Base-by-base conservation (phyloP, 306 rosid species). In the Purshia tridentata region DNA sequence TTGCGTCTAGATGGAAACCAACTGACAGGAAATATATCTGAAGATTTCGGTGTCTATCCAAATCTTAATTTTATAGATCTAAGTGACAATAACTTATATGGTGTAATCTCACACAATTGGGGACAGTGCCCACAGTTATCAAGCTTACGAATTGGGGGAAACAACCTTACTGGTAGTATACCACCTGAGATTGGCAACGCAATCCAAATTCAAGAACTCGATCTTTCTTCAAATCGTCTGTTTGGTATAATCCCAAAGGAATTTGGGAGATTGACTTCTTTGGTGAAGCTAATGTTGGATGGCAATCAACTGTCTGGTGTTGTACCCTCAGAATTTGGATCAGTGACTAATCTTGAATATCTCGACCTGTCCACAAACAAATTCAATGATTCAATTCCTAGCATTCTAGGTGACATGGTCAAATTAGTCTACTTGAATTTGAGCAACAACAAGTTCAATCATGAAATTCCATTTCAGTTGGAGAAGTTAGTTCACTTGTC, bases 21-120 rank as follows among this genome's bases (percentile, higher is more conserved):
- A 13, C 72, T 83, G n/a, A 11, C 5, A 16, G 87, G 77, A 9
- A 69, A 83, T 18, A 8, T 83, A 63, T 76, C 81, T 1, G 77
- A 77, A 80, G 84, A 61, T 20, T 83, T 80, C 5, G 79, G 87
- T 6, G 51, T 80, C 57, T 80, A 80, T 65, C 84, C 82, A 29
- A 57, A 69, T 13, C 70, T 83, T 65, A 59, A 69, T 57, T 83
- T 72, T 54, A 20, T 83, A 22, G 82, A 83, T 69, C 20, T 83
- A 40, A 23, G 29, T 23, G 29, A 23, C 29, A 23, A 23, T 23
- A 23, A 23, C 1, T 23, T 23, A 0, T 23, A 23, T 23, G 29
- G 29, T 23, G 29, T 0, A 23, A 23, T 23, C 29, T 23, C 29
- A 23, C 29, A 23, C 73, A 70, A 70, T 9, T 70, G 74, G 74